Evolutionary conservation across 2,329 filamentous ascomycete species (phyloP).

Genomic region (Trichoderma sp.): DNA sequence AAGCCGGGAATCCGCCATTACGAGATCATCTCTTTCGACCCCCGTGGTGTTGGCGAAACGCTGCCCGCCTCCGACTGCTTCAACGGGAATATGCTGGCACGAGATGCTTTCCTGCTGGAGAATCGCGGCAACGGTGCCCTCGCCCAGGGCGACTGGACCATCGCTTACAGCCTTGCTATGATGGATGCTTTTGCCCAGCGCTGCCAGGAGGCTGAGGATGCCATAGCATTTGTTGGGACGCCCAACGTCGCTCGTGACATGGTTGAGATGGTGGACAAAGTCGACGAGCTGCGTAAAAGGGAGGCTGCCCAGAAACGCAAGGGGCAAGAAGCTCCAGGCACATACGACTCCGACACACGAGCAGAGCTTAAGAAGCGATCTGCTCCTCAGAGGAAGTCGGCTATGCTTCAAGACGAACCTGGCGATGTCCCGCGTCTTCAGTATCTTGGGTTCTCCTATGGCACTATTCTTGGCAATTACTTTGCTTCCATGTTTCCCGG

Average conservation of each 20-base stretch:
- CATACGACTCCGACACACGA: not conserved
- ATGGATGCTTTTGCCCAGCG: constrained; percentile 28
- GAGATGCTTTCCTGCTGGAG: constrained; percentile 32
- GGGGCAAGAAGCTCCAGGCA: not conserved
- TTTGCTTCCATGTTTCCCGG: constrained; percentile 37
- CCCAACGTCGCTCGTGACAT: constrained; percentile 42
- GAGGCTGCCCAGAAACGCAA: not conserved
- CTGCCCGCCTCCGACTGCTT: constrained; percentile 41
- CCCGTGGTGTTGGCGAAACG: constrained; percentile 39
- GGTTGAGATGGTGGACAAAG: constrained; percentile 42
- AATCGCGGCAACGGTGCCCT: constrained; percentile 31
- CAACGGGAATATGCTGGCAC: constrained; percentile 28
- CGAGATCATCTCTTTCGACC: constrained; percentile 44
- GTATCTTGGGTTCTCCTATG: constrained; percentile 52
- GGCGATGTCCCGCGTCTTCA: constrained; percentile 32
- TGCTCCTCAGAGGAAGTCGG: not conserved
- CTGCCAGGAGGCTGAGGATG: constrained; percentile 30
- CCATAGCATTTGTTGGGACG: constrained; percentile 36
- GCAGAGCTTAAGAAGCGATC: constrained; percentile 21
- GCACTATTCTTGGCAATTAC: constrained; percentile 35
- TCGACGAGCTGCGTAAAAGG: constrained; percentile 34
- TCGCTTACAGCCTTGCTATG: constrained; percentile 30
- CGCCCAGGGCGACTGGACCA: constrained; percentile 18
- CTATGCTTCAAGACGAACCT: not conserved
- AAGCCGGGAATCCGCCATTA: constrained; percentile 34